Evolutionary conservation across 768 basidiomycete species (phyloP).

Genomic region (Xerocomellus intermedius): DNA sequence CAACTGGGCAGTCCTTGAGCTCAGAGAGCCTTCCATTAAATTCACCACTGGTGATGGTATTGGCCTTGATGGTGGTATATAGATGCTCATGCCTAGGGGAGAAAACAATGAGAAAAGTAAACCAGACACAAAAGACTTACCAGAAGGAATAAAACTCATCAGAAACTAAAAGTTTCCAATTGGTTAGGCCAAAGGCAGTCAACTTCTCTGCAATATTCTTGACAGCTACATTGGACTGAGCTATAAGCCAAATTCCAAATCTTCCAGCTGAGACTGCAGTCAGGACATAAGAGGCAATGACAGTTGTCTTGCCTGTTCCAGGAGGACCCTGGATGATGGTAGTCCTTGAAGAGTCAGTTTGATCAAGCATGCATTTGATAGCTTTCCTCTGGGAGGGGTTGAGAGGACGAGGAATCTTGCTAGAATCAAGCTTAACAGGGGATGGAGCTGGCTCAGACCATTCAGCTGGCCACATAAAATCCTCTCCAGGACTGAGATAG

Average conservation of each 20-base stretch:
- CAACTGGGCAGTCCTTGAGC: constrained; percentile 48
- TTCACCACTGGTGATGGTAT: constrained; percentile 53
- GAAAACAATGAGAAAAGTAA: neutral
- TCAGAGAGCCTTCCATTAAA: constrained; percentile 32
- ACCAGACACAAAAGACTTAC: constrained; percentile 37
- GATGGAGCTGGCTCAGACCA: constrained; percentile 21
- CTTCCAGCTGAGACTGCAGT: constrained; percentile 40
- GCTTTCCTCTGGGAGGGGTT: constrained; percentile 41
- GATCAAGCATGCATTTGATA: constrained; percentile 38
- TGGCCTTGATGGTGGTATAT: constrained; percentile 46
- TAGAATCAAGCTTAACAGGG: constrained; percentile 14
- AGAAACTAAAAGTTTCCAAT: constrained; percentile 73
- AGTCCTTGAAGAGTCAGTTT: constrained; percentile 35
- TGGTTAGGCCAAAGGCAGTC: constrained; percentile 44
- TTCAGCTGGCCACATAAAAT: constrained; percentile 40
- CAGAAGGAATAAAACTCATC: constrained; percentile 63
- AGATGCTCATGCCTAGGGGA: constrained; percentile 77
- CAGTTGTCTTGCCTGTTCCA: constrained; percentile 73
- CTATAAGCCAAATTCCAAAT: constrained; percentile 72
- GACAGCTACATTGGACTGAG: constrained; percentile 85
- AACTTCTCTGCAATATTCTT: constrained; percentile 89
- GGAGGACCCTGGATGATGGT: constrained; percentile 51
- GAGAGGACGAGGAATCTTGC: constrained; percentile 29
- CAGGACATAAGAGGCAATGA: constrained; percentile 63
- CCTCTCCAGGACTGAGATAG: constrained; percentile 28